These are phyloP conservation scores for Vitis cinerea DNA, from an alignment of 164 flowering plant genomes.

Conservation along the genomic window DNA sequence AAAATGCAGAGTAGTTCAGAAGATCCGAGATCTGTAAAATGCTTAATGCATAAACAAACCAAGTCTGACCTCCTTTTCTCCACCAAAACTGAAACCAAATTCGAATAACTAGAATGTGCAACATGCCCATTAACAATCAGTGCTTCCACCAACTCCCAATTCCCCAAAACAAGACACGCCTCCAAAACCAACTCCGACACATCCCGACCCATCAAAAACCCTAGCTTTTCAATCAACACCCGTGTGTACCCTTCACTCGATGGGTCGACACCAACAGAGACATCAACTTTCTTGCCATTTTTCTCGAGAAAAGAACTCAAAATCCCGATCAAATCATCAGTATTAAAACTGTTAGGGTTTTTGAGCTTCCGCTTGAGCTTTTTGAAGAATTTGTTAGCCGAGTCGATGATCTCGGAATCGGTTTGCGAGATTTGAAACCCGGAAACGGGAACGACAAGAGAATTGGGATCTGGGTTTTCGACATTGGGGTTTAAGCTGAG, in stretches of 20 bases:
- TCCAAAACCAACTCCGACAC: slow-evolving; percentile 52
- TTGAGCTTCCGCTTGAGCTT: slow-evolving; percentile 55
- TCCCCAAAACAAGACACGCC: slow-evolving; percentile 53
- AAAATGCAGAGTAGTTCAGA: slow-evolving; percentile 51
- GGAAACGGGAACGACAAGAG: slow-evolving; percentile 35
- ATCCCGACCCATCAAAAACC: slow-evolving; percentile 49
- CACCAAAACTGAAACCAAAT: slow-evolving; percentile 41
- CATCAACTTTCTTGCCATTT: slow-evolving; percentile 26
- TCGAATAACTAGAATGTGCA: slow-evolving; percentile 25
- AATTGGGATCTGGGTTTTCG: slow-evolving; percentile 25
- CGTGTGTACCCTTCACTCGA: slow-evolving; percentile 22
- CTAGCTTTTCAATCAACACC: slow-evolving; percentile 48
- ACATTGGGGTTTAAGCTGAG: slow-evolving; percentile 41
- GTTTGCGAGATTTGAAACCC: slow-evolving; percentile 61
- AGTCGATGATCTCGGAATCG: slow-evolving; percentile 45
- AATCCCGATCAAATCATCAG: slow-evolving; percentile 35
- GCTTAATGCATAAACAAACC: slow-evolving; percentile 57
- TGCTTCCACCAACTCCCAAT: slow-evolving; percentile 61
- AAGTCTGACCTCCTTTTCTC: slow-evolving; percentile 50
- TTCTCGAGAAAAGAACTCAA: slow-evolving; percentile 53
- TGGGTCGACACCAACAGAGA: slow-evolving; percentile 20
- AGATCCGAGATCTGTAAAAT: slow-evolving; percentile 43
- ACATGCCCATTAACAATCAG: slow-evolving; percentile 51
- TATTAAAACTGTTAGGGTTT: slow-evolving; percentile 29
- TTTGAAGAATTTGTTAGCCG: slow-evolving; percentile 31